Evolutionary conservation across 106 monocot species (phyloP), one percentile per base, ranked within the genome.

Genomic region (Dendrobium officinale): DNA sequence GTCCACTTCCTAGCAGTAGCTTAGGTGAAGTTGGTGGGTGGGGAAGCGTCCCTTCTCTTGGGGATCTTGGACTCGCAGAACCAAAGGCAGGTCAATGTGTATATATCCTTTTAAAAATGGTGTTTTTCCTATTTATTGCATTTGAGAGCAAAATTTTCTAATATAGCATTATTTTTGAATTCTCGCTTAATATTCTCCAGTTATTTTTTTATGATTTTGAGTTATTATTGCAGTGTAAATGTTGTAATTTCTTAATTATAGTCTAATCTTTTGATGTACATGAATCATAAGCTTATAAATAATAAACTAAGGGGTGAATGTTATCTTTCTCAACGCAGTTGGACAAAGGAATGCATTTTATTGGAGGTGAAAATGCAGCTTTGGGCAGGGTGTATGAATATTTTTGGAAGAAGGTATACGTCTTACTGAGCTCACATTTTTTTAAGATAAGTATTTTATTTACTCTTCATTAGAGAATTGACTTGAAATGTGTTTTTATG

Each of bases 291-390:
- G 78, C 11, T 59, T n/a, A 40, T 55, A 19, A 18, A 20, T 6
- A 33, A 15, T 73, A 56, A 31, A 10, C 26, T 84, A 41, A 43
- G 13, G n/a, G 4, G n/a, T 27, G 24, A 58, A 43, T 6, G 18
- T 72, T 75, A 56, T 9, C 5, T 75, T 84, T 43, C 61, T 55
- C 29, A 68, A 42, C 82, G 83, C 85, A 96, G 96, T 75, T 33
- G 74, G 89, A 87, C 41, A 83, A 81, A 80, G 97, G 97, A 79
- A 80, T 94, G 86, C 79, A 73, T 17, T 98, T 98, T 80, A n/a
- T 88, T 10, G 97, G 97, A 77, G 97, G 97, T 74, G 97, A 98
- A 75, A 92, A 49, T 87, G 92, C 94, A 79, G 94, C 97, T 77
- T 77, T 98, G 78, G 87, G 80, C 4, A 92, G 94, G 81, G 86